Evolutionary conservation across 2,329 filamentous ascomycete species (phyloP).

Genomic region (Paecilomyces formosus): DNA sequence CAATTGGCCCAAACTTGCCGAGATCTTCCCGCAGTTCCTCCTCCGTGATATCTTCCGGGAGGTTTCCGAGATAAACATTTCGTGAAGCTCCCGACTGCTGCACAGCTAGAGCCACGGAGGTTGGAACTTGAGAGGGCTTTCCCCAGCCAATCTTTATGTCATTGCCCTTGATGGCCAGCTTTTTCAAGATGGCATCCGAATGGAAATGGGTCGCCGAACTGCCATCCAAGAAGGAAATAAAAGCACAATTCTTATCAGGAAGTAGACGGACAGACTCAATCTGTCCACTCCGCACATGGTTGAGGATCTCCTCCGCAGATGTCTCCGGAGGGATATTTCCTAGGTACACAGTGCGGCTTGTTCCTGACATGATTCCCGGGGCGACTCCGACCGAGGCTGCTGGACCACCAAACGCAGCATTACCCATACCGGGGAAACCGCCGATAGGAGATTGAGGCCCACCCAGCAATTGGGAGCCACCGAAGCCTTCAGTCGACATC

Average conservation of each 20-base stretch:
- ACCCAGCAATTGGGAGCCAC: slow-evolving; percentile 70
- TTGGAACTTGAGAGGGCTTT: slow-evolving; percentile 95
- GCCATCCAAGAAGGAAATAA: slow-evolving; percentile 97
- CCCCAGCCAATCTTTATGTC: slow-evolving; percentile 99
- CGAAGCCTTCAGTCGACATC: slow-evolving; percentile 77
- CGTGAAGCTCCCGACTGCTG: slow-evolving; percentile 95
- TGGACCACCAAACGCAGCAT: slow-evolving; percentile 54
- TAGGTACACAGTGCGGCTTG: slow-evolving; percentile 92
- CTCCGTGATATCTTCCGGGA: slow-evolving; percentile 82
- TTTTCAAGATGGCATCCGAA: slow-evolving; percentile 99
- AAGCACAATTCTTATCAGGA: slow-evolving; percentile 98
- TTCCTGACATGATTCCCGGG: slow-evolving; percentile 76
- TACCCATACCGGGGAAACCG: slow-evolving; percentile 58
- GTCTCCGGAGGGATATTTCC: slow-evolving; percentile 99
- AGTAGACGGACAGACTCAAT: slow-evolving; percentile 97
- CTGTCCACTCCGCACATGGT: slow-evolving; percentile 92
- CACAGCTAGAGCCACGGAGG: slow-evolving; percentile 91
- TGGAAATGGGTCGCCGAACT: slow-evolving; percentile 98
- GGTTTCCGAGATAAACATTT: slow-evolving; percentile 92
- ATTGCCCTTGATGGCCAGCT: slow-evolving; percentile 95
- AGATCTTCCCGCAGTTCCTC: slow-evolving; percentile 91
- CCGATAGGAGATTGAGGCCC: slow-evolving; percentile 79
- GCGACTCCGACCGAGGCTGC: slow-evolving; percentile 69
- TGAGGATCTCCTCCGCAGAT: slow-evolving; percentile 88
- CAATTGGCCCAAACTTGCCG: slow-evolving; percentile 91